Evolutionary conservation across 202 grass and related monocot species (phyloP).

Genomic region (Zizania palustris): DNA sequence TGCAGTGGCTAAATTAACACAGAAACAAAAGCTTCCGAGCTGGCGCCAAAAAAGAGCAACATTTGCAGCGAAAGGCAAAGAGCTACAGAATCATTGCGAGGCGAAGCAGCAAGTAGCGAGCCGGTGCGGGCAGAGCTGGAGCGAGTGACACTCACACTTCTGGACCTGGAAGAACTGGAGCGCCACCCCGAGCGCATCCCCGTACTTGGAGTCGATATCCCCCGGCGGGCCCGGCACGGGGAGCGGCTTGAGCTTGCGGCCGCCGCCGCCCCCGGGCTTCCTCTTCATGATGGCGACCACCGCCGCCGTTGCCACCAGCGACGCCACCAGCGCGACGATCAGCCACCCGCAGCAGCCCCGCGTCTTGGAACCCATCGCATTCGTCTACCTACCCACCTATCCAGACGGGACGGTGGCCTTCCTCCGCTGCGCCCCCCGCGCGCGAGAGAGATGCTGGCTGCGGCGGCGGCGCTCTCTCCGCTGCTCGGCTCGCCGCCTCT

Average conservation of each 20-base stretch:
- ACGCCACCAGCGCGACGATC: constrained; percentile 66
- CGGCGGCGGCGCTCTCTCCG: neutral
- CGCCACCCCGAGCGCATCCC: constrained; percentile 72
- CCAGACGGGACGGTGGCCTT: too few species aligned
- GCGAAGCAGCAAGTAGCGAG: neutral
- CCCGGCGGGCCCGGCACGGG: constrained; percentile 80
- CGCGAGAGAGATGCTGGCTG: neutral
- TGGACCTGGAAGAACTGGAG: constrained; percentile 98
- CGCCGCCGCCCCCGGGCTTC: constrained; percentile 42
- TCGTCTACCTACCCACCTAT: constrained; percentile 23
- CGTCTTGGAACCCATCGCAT: constrained; percentile 69
- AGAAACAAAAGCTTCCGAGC: neutral
- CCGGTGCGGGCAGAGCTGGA: neutral
- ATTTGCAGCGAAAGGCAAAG: neutral
- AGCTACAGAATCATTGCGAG: neutral
- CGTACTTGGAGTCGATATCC: constrained; percentile 76
- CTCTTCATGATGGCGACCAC: constrained; percentile 69
- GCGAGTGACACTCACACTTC: constrained; percentile 57
- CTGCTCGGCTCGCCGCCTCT: neutral
- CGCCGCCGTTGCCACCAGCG: constrained; percentile 67
- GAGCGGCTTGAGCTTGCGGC: constrained; percentile 49
- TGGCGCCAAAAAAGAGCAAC: neutral
- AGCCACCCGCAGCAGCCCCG: constrained; percentile 76
- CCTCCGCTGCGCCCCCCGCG: neutral
- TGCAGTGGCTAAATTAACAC: neutral